Conservation (phyloP, 2,329 filamentous ascomycete genomes). For the Daldinia sp. region DNA sequence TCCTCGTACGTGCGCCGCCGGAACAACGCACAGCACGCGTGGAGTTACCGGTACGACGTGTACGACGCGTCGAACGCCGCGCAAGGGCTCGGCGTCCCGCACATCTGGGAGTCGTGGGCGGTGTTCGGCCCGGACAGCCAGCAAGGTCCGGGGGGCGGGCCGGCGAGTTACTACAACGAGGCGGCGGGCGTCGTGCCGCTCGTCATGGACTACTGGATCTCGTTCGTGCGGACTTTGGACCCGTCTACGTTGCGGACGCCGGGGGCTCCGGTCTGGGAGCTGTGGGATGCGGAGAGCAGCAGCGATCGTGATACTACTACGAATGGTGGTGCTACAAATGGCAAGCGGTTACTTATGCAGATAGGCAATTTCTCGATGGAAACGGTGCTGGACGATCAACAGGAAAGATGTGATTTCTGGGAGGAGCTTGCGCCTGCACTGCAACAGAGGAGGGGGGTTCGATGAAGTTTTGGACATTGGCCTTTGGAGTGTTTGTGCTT, state of each 20-base stretch:
- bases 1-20: conserved; percentile 46
- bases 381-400: conserved; percentile 51
- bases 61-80: conserved; percentile 53
- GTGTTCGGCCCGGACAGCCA: conserved; percentile 61
- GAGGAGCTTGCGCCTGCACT: conserved; percentile 51
- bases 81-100: conserved; percentile 60
- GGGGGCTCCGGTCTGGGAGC: conserved; percentile 57
- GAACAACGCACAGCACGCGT: conserved; percentile 46
- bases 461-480: background rate
- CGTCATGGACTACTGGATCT: conserved; percentile 61
- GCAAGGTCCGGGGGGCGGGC: conserved; percentile 43
- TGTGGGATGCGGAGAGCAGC: conserved; percentile 47
- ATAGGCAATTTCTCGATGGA: conserved; percentile 45
- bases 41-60: conserved; percentile 65
- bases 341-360: conserved; percentile 55
- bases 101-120: conserved; percentile 62
- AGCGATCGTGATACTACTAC: conserved; percentile 24
- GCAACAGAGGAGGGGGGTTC: conserved; percentile 49
- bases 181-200: conserved; percentile 30
- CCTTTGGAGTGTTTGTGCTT: background rate
- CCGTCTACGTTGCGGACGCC: conserved; percentile 56
- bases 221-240: conserved; percentile 60
- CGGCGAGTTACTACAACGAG: conserved; percentile 57
- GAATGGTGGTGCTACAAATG: conserved; percentile 16
- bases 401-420: conserved; percentile 59